Conservation (phyloP, 1,284 basidiomycete species). For the Paramarasmius palmivorus region DNA sequence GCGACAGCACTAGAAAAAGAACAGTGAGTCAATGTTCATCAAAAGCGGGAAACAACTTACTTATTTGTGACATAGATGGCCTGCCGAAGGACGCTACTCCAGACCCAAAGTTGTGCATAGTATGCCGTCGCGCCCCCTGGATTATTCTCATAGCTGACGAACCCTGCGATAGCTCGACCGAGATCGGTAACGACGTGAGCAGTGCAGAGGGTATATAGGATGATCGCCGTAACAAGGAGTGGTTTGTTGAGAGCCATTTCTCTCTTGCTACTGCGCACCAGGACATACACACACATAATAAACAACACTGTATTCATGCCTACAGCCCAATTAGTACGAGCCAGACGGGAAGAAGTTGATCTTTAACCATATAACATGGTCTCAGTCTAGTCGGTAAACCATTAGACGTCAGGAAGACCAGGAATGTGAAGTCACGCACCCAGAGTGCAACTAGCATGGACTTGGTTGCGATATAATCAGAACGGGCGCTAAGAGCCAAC, state of each 20-base stretch:
- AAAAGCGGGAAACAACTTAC: neutral
- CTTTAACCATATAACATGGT: too few relatives aligned
- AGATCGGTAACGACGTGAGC: slow-evolving; percentile 9
- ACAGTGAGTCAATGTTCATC: too few relatives aligned
- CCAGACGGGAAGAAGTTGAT: slow-evolving; percentile 8
- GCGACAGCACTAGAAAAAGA: neutral
- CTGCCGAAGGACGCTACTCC: slow-evolving; percentile 13
- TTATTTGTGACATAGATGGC: slow-evolving; percentile 14
- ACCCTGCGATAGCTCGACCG: slow-evolving; percentile 6
- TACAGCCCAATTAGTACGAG: slow-evolving; percentile 34
- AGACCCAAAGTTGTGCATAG: slow-evolving; percentile 10
- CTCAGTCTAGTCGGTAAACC: too few relatives aligned
- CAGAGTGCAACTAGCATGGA: too few relatives aligned
- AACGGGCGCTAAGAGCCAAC: too few relatives aligned
- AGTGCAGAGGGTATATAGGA: slow-evolving; percentile 11
- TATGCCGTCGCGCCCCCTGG: slow-evolving; percentile 9
- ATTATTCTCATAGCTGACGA: slow-evolving; percentile 8
- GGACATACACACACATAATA: neutral
- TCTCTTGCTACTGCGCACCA: neutral
- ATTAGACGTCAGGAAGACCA: too few relatives aligned
- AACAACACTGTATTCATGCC: neutral
- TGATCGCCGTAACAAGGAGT: slow-evolving; percentile 9
- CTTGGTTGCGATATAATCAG: too few relatives aligned
- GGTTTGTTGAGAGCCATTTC: slow-evolving; percentile 3
- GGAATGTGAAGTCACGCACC: too few relatives aligned